Evolutionary conservation across 371 early-diverging fungal genomes (phyloP).

Genomic region (Racocetra persica): DNA sequence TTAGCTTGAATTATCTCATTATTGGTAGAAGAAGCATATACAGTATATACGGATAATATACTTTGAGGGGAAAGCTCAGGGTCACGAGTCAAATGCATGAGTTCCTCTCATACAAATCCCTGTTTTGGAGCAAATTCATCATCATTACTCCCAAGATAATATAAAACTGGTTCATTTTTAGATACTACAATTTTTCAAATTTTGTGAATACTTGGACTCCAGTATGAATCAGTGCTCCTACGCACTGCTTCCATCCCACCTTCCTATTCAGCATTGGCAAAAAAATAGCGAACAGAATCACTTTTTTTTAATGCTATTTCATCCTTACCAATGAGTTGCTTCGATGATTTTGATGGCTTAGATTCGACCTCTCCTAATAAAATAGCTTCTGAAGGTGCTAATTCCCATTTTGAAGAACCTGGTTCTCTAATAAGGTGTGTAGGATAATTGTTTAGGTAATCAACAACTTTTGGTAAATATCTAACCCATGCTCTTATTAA

Average conservation of each 20-base stretch:
- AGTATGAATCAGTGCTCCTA: not conserved
- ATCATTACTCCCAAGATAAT: not conserved
- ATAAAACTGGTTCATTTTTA: conserved; percentile 18
- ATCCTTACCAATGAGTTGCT: conserved; percentile 3
- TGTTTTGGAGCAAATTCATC: not conserved
- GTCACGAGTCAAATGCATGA: too few relatives aligned
- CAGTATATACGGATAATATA: not conserved
- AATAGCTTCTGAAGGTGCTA: conserved; percentile 38
- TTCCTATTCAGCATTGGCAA: conserved; percentile 37
- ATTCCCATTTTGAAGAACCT: conserved; percentile 33
- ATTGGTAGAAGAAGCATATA: not conserved
- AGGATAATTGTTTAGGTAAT: conserved; percentile 8
- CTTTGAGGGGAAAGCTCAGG: too few relatives aligned
- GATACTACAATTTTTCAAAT: conserved; percentile 18
- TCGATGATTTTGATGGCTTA: conserved; percentile 19
- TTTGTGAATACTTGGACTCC: not conserved
- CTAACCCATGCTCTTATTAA: conserved; percentile 30
- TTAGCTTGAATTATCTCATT: not conserved
- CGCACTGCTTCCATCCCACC: not conserved
- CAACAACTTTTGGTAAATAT: conserved; percentile 26
- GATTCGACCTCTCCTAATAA: conserved; percentile 33
- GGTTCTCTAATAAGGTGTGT: conserved; percentile 34
- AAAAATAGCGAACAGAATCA: conserved; percentile 35
- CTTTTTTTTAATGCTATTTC: conserved; percentile 29
- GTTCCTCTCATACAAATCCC: not conserved